phyloP scores from a whole-genome alignment of 2,329 filamentous ascomycete species.

The Metarhizium brunneum region DNA sequence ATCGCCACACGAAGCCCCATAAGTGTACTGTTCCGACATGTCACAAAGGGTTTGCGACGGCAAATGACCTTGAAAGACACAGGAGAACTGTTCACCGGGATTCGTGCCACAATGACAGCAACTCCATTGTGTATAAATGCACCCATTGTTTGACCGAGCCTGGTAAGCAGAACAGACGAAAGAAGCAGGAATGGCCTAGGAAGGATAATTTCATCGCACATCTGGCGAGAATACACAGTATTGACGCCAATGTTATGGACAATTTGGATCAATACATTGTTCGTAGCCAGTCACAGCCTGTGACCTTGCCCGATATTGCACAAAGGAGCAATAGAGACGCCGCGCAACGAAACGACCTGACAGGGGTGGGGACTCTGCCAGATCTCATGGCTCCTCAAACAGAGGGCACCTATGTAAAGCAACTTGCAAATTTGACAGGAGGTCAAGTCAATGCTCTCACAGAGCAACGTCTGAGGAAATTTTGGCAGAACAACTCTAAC shows the following conservation, averaged over 20 bases:
- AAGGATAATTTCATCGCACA: conserved; percentile 84
- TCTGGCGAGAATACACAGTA: conserved; percentile 56
- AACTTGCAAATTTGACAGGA: not conserved
- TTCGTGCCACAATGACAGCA: conserved; percentile 18
- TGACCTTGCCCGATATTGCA: conserved; percentile 7
- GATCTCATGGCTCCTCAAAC: not conserved
- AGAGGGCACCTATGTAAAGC: not conserved
- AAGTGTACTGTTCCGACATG: conserved; percentile 53
- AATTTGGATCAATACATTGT: conserved; percentile 27
- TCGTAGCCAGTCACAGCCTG: conserved; percentile 3
- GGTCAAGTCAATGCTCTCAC: not conserved
- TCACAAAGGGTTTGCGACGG: conserved; percentile 62
- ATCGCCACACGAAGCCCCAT: conserved; percentile 60
- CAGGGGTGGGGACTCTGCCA: conserved; percentile 6
- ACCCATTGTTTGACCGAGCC: not conserved
- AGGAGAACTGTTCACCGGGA: conserved; percentile 60
- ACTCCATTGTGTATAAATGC: conserved; percentile 9
- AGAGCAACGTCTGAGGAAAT: not conserved
- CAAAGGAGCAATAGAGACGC: not conserved
- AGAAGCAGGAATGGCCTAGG: conserved; percentile 58
- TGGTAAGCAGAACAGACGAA: conserved; percentile 29
- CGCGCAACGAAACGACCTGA: conserved; percentile 4
- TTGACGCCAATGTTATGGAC: conserved; percentile 24
- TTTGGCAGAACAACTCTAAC: not conserved
- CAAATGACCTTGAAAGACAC: conserved; percentile 76